Percentiles rank a stretch among this genome's conserved stretches.
phyloP scores from a whole-genome alignment of 495 filamentous ascomycete species.

The Annulohypoxylon nitens region DNA sequence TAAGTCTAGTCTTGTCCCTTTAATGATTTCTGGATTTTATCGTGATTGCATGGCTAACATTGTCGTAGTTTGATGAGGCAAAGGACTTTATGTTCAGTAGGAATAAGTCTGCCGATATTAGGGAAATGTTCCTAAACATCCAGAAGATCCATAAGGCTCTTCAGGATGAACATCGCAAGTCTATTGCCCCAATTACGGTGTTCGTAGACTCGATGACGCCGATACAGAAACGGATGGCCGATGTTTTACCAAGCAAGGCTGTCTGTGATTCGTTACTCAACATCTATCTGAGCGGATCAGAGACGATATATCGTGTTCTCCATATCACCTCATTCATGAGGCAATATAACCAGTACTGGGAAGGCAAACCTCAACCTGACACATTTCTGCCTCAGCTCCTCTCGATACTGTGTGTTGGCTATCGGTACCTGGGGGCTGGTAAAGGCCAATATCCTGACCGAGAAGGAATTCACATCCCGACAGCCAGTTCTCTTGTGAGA shows the following conservation, averaged over 20 bases:
- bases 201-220: conserved; percentile 57
- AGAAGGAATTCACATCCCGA: conserved; percentile 56
- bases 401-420: conserved; percentile 53
- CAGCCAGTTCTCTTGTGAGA: conserved; percentile 56
- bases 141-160: conserved; percentile 52
- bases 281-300: conserved; percentile 60
- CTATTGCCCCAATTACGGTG: conserved; percentile 52
- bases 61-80: conserved; percentile 55
- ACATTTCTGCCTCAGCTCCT: conserved; percentile 62
- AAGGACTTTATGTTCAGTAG: conserved; percentile 53
- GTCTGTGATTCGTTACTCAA: conserved; percentile 57
- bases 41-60: conserved; percentile 18
- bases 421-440: conserved; percentile 49
- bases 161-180: conserved; percentile 52
- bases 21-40: neutral
- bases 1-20: conserved; percentile 36
- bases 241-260: conserved; percentile 52
- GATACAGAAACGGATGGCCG: conserved; percentile 58
- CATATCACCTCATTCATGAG: conserved; percentile 60
- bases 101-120: conserved; percentile 45
- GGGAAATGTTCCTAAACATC: conserved; percentile 49
- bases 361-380: conserved; percentile 43
- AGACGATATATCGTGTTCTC: conserved; percentile 65
- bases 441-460: conserved; percentile 49
- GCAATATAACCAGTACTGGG: conserved; percentile 62